Evolutionary conservation across 495 filamentous ascomycete genomes (phyloP), one percentile per base, ranked within the genome.

Genomic region (Tuber calosporum): DNA sequence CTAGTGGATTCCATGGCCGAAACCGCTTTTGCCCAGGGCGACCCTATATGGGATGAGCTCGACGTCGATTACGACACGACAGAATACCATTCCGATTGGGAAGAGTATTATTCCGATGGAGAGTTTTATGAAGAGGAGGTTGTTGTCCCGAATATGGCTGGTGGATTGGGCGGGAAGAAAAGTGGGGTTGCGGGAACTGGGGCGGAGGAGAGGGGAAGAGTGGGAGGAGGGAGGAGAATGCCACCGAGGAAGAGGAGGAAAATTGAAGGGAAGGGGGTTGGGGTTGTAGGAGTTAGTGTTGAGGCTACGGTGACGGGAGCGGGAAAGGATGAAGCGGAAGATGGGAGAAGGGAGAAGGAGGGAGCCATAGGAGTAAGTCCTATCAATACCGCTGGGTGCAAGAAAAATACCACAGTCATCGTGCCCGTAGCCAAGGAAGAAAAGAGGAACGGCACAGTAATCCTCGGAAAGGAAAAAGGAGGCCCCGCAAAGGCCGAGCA

Each of bases 21-120:
- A 67, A 79, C 77, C 19, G 77, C 77, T 40, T 79, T 75, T 34
- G 77, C 77, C n/a, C 77, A 79, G 66, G 77, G 73, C 22, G 76
- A 79, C 17, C 77, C 77, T 19, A 67, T 78, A 48, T 78, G 76
- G 76, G 67, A 79, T 17, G 76, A 79, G 15, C 75, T 79, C 26
- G 77, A 79, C 19, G 77, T 73, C 11, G 76, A 77, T 53, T 79
- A 79, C 48, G 77, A 79, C 20, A 72, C 73, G 17, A 69, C 67
- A 19, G 77, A 79, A 20, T 79, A 75, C 58, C 76, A 79, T 66
- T 76, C 70, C 22, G 77, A 79, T 53, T 79, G 77, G 77, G 74
- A 73, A 9, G 72, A 79, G 45, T 75, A 79, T 68, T 79, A 73
- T 66, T 77, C 74, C 34, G 77, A 77, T 30, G 77, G 77, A 1